Evolutionary conservation across 805 yeast species (phyloP), one percentile per base, ranked within the genome.

Genomic region (Danielia oregonensis): DNA sequence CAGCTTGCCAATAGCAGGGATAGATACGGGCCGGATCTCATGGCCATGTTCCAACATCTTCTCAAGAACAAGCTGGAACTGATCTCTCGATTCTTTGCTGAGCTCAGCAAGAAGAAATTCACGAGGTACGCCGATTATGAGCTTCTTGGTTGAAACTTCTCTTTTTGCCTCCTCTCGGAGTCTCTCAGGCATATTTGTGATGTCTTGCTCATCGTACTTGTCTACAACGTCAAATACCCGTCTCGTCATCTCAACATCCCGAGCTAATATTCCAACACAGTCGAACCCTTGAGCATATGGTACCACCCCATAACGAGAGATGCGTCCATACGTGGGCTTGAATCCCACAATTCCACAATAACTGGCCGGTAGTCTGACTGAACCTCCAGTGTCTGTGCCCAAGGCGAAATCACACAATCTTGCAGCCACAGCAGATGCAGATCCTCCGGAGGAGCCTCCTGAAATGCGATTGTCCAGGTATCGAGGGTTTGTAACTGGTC

Each of bases 381-480:
- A 87, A 0, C 99, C 99, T 4, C 99, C 99, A 0, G 99, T 93
- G 51, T 93, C 99, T 1, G 97, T 85, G 0, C 98, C 99, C 24
- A 93, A 59, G 1, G 95, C 75, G 48, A 85, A 79, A 52, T 82
- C 86, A 22, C 78, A 82, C 42, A 78, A 52, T 1, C 65, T 81
- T 0, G 82, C 74, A 1, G 91, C 82, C 2, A 91, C 96, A 0
- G 94, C 85, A 1, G 95, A 95, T 0, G 97, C 97, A 24, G 93
- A 76, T 0, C 98, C 98, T 13, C 97, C 96, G 5, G 96, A 86
- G 0, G 97, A 88, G 0, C 98, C 98, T 9, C 99, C 99, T 2
- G 83, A 69, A 1, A 66, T 57, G 6, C 42, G 42, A 13, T 19
- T 29, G 7, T 42, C 46, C n/a, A 19, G 11, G 31, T 30, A 40